These are phyloP conservation scores for Lentinula raphanica DNA, from an alignment of 768 basidiomycete species.

Conservation along the genomic window DNA sequence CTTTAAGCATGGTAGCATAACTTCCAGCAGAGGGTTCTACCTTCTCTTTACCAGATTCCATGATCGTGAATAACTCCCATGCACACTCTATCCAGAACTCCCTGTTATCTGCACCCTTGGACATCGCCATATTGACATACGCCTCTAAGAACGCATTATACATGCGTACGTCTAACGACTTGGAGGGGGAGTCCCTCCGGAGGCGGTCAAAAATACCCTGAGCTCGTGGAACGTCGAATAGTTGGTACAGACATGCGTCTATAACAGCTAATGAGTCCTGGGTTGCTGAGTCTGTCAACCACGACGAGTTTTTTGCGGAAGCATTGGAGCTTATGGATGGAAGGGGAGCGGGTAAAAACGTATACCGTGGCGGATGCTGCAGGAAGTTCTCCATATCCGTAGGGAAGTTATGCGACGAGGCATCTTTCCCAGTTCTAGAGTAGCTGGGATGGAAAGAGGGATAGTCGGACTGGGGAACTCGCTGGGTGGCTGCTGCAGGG, in stretches of 20 bases:
- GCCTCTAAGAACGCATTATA: slow-evolving; percentile 68
- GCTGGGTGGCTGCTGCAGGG: slow-evolving; percentile 43
- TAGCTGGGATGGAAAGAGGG: slow-evolving; percentile 30
- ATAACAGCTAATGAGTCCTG: slow-evolving; percentile 74
- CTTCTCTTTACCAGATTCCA: slow-evolving; percentile 42
- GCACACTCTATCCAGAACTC: slow-evolving; percentile 59
- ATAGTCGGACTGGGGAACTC: slow-evolving; percentile 32
- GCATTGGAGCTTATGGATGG: slow-evolving; percentile 35
- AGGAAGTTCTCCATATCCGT: slow-evolving; percentile 49
- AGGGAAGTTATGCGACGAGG: slow-evolving; percentile 10
- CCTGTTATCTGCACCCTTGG: slow-evolving; percentile 37
- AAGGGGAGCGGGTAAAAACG: slow-evolving; percentile 63
- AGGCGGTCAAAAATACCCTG: slow-evolving; percentile 66
- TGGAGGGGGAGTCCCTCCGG: slow-evolving; percentile 29
- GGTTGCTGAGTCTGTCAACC: slow-evolving; percentile 60
- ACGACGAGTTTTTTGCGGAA: slow-evolving; percentile 38
- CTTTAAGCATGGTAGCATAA: slow-evolving; percentile 65
- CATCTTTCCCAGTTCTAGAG: not conserved
- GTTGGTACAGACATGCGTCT: slow-evolving; percentile 74
- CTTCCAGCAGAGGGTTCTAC: slow-evolving; percentile 51
- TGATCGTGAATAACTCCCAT: slow-evolving; percentile 52
- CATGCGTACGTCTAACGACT: slow-evolving; percentile 37
- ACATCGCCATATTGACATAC: slow-evolving; percentile 53
- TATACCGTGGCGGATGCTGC: slow-evolving; percentile 40
- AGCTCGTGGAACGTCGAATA: slow-evolving; percentile 75